phyloP scores from a whole-genome alignment of 208 protist species.

The Porcisia hertigi region DNA sequence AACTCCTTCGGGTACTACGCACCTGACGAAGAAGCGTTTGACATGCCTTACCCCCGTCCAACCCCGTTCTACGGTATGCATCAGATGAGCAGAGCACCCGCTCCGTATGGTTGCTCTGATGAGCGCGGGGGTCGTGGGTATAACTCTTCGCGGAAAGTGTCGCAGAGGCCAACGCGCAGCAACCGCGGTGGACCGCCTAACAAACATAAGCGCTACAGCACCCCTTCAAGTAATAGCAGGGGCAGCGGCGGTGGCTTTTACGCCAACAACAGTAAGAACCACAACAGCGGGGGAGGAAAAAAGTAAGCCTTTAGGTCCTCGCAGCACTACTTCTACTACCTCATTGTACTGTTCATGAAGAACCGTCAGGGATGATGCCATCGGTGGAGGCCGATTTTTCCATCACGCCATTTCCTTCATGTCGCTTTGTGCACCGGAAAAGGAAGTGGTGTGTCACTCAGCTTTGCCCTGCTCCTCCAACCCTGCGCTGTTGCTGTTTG shows the following conservation, averaged over 20 bases:
- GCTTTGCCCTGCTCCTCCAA: neutral
- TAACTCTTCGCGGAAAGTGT: conserved; percentile 19
- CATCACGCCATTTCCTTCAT: neutral
- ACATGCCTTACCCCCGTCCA: conserved; percentile 36
- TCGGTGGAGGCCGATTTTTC: neutral
- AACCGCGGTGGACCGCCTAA: conserved; percentile 25
- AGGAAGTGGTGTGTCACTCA: neutral
- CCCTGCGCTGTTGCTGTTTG: neutral
- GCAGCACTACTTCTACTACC: neutral
- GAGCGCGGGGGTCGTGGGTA: conserved; percentile 15
- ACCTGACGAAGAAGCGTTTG: conserved; percentile 32
- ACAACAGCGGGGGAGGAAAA: neutral
- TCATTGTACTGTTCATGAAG: neutral
- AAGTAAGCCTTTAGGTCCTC: neutral
- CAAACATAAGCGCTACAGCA: conserved; percentile 19
- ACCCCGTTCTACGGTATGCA: conserved; percentile 64
- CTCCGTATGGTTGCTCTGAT: conserved; percentile 13
- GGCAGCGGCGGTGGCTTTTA: conserved; percentile 1
- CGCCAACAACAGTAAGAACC: neutral
- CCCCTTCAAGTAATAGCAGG: conserved; percentile 13
- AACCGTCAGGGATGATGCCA: neutral
- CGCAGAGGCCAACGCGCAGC: conserved; percentile 18
- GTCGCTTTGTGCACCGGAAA: neutral
- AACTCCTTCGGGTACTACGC: conserved; percentile 63
- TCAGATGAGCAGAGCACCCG: conserved; percentile 58